Evolutionary conservation across 1,284 basidiomycete genomes (phyloP).

Genomic region (Neonothopanus nambi): DNA sequence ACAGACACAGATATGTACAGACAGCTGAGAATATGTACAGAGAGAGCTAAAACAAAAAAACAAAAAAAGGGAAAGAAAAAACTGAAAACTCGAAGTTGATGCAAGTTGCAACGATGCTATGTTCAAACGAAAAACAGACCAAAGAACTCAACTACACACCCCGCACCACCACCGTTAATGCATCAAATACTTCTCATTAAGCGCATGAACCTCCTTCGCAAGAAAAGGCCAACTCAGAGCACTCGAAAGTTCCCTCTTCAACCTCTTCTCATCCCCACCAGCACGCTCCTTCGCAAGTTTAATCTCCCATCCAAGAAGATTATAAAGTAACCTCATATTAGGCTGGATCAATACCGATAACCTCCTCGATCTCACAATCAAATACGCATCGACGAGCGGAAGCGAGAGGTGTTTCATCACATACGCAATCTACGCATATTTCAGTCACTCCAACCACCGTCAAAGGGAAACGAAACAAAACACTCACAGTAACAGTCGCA

Average conservation of each 20-base stretch:
- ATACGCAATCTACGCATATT: slow-evolving; percentile 81
- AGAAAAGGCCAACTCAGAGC: slow-evolving; percentile 79
- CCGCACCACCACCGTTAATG: slow-evolving; percentile 32
- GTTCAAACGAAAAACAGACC: too few relatives aligned
- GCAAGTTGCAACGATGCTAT: too few relatives aligned
- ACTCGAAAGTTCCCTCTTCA: slow-evolving; percentile 58
- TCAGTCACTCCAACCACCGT: slow-evolving; percentile 8
- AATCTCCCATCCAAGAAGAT: slow-evolving; percentile 92
- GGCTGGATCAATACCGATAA: slow-evolving; percentile 91
- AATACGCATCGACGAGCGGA: slow-evolving; percentile 89
- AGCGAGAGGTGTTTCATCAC: slow-evolving; percentile 93
- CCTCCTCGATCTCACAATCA: slow-evolving; percentile 83
- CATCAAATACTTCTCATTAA: slow-evolving; percentile 78
- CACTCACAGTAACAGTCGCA: slow-evolving; percentile 84
- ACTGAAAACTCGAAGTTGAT: too few relatives aligned
- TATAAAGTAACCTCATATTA: slow-evolving; percentile 91
- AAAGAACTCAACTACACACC: too few relatives aligned
- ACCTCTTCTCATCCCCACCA: slow-evolving; percentile 44
- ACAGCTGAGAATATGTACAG: too few relatives aligned
- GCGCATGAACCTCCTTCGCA: slow-evolving; percentile 73
- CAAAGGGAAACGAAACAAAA: slow-evolving; percentile 20
- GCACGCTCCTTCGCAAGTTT: slow-evolving; percentile 74
- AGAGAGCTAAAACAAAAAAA: too few relatives aligned
- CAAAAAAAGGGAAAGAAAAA: too few relatives aligned
- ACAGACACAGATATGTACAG: too few relatives aligned